These are phyloP conservation scores for Apiospora arundinis DNA, from an alignment of 2,329 filamentous ascomycete genomes.

Conservation along the genomic window DNA sequence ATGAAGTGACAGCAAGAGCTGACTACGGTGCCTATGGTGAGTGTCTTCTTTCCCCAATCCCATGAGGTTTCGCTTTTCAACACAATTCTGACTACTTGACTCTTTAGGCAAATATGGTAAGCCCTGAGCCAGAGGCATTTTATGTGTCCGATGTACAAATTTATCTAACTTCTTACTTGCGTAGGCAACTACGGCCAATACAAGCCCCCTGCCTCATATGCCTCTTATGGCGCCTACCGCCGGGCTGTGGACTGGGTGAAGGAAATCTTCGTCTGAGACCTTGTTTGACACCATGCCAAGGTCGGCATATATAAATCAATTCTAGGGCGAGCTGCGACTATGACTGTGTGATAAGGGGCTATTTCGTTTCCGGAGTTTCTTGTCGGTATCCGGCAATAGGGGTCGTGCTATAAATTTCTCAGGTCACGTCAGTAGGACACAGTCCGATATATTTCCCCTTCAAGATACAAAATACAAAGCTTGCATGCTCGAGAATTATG, in stretches of 20 bases:
- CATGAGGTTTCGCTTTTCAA: background rate
- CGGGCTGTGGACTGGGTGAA: conserved; percentile 23
- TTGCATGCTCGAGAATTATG: background rate
- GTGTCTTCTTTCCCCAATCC: background rate
- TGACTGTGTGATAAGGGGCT: background rate
- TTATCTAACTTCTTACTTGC: background rate
- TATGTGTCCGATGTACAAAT: background rate
- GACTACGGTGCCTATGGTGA: conserved; percentile 4
- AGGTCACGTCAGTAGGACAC: background rate
- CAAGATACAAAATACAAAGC: background rate
- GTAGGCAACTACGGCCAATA: background rate
- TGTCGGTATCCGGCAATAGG: background rate
- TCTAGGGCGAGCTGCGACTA: background rate
- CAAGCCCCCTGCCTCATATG: background rate
- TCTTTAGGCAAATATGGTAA: background rate
- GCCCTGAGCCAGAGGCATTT: background rate
- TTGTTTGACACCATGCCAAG: background rate
- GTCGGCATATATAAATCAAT: background rate
- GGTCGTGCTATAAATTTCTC: background rate
- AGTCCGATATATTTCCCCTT: background rate
- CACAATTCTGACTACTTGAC: background rate
- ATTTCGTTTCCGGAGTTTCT: background rate
- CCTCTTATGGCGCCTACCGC: conserved; percentile 15
- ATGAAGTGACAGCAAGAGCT: background rate
- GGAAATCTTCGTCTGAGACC: background rate